A percentile compares a stretch with the other conserved stretches of the same genome.
These are phyloP conservation scores for Mangifera indica DNA, from an alignment of 345 rosid genomes.

Conservation along the genomic window DNA sequence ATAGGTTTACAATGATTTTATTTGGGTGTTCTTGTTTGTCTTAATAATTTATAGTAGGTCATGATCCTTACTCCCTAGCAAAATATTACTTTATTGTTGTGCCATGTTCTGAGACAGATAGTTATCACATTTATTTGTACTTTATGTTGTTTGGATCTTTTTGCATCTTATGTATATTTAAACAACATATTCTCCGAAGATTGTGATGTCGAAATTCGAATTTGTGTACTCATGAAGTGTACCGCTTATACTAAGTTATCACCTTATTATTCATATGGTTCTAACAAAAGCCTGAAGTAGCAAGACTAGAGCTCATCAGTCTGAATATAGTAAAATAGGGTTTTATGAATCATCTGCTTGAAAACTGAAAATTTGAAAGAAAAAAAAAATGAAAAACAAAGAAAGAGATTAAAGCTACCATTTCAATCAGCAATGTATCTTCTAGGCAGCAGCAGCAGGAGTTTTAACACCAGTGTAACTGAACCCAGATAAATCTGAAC, in stretches of 20 bases:
- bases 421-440: no score
- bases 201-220: not conserved
- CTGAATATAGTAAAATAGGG: no score
- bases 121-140: not conserved
- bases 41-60: not conserved
- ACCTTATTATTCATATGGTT: not conserved
- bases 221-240: not conserved
- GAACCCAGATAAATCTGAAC: no score
- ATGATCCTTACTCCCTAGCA: not conserved
- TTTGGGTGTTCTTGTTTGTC: slow-evolving; percentile 6
- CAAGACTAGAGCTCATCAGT: no score
- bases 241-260: no score
- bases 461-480: no score
- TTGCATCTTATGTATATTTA: not conserved
- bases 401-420: no score
- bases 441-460: no score
- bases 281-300: no score
- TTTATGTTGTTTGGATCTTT: not conserved
- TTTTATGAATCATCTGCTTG: no score
- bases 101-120: not conserved
- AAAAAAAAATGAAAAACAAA: no score
- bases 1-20: slow-evolving; percentile 7
- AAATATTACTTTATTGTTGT: not conserved
- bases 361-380: no score
- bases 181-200: not conserved